phyloP scores from a whole-genome alignment of 257 asterid species.

The Primulina huaijiensis region DNA sequence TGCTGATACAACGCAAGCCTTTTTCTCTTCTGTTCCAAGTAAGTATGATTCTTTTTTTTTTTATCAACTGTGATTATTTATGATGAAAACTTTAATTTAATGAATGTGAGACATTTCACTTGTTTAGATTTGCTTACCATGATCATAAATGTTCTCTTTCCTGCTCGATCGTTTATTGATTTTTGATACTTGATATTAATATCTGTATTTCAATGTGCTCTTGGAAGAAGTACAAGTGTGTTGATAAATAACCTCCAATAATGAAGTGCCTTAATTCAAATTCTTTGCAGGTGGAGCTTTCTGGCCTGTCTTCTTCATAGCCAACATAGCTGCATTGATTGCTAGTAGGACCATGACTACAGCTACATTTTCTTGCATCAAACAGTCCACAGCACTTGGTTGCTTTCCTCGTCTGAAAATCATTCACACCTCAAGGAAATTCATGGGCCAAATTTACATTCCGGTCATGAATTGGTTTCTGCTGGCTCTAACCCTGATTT shows the following conservation, averaged over 20 bases:
- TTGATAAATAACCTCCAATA: conserved; percentile 21
- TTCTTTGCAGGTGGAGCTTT: conserved; percentile 75
- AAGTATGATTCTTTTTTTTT: conserved; percentile 28
- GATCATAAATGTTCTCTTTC: conserved; percentile 2
- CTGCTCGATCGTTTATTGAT: conserved; percentile 5
- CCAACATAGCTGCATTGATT: conserved; percentile 90
- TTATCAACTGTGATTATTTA: conserved; percentile 16
- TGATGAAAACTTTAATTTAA: conserved; percentile 5
- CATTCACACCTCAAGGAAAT: conserved; percentile 86
- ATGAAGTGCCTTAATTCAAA: conserved; percentile 24
- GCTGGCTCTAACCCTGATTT: conserved; percentile 64
- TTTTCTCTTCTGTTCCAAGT: conserved; percentile 95
- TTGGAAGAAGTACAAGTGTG: not conserved
- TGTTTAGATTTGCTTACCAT: conserved; percentile 3
- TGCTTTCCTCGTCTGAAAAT: conserved; percentile 98
- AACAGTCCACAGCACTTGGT: conserved; percentile 92
- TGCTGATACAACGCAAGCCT: conserved; percentile 90
- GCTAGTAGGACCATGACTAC: conserved; percentile 99
- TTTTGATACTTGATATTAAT: not conserved
- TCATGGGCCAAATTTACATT: conserved; percentile 96
- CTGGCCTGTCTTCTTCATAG: conserved; percentile 94
- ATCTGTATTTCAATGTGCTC: not conserved
- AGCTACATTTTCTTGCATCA: conserved; percentile 91
- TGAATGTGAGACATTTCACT: conserved; percentile 24
- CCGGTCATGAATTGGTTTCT: conserved; percentile 98